Evolutionary conservation across 768 basidiomycete genomes (phyloP).

Genomic region (Lactarius trivialis): DNA sequence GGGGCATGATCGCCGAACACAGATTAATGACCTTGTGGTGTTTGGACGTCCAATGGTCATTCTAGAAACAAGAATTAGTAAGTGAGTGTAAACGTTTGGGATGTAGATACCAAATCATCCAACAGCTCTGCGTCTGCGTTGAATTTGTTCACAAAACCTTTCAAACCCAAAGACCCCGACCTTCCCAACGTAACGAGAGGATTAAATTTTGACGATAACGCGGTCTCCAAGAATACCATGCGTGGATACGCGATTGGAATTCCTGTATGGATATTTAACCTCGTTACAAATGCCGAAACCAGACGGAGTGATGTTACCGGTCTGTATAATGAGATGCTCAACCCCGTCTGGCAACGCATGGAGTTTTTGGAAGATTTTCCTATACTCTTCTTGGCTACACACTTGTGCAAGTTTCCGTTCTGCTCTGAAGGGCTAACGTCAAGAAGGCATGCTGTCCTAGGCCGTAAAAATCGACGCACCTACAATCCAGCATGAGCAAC

Average conservation of each 20-base stretch:
- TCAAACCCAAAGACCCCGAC: constrained; percentile 57
- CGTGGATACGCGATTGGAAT: constrained; percentile 90
- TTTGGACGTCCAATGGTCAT: constrained; percentile 89
- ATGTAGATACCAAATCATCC: constrained; percentile 66
- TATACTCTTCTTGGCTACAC: constrained; percentile 68
- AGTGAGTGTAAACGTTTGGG: constrained; percentile 17
- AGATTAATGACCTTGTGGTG: constrained; percentile 53
- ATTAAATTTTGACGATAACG: constrained; percentile 77
- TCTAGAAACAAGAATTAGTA: constrained; percentile 36
- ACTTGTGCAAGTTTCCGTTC: constrained; percentile 81
- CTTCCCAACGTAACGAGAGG: constrained; percentile 73
- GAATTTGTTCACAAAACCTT: constrained; percentile 84
- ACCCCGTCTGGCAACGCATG: constrained; percentile 52
- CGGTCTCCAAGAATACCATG: constrained; percentile 79
- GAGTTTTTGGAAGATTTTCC: constrained; percentile 61
- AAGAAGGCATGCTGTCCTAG: constrained; percentile 6
- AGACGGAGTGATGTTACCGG: constrained; percentile 42
- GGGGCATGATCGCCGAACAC: background rate
- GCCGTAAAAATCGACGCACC: constrained; percentile 40
- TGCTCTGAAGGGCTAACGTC: constrained; percentile 44
- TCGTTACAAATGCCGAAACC: background rate
- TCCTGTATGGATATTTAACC: constrained; percentile 33
- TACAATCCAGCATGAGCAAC: constrained; percentile 76
- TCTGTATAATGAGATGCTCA: constrained; percentile 78
- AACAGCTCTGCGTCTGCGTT: constrained; percentile 89